These are phyloP conservation scores for Cerioporus squamosus DNA, from an alignment of 1,284 basidiomycete genomes.

Conservation along the genomic window DNA sequence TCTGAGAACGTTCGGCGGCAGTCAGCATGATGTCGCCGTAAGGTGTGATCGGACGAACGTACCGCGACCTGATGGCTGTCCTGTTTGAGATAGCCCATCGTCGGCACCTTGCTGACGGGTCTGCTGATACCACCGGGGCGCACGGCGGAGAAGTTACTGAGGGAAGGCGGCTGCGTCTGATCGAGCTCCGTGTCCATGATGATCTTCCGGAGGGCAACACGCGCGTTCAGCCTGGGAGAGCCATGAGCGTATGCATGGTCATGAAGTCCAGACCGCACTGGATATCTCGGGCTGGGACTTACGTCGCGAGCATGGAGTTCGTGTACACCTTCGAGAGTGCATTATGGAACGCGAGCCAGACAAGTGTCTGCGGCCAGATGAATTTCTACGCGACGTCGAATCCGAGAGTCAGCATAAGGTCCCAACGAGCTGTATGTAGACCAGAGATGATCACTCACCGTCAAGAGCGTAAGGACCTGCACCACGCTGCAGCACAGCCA, in stretches of 20 bases:
- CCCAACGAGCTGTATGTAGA: no score
- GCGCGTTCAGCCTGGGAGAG: constrained; percentile 16
- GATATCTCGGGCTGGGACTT: not conserved
- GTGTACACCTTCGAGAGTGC: constrained; percentile 20
- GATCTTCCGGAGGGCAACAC: constrained; percentile 14
- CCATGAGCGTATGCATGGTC: no score
- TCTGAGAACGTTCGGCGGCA: not conserved
- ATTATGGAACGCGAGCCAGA: constrained; percentile 25
- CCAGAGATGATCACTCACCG: constrained; percentile 1
- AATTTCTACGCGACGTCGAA: constrained; percentile 9
- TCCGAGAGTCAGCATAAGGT: no score
- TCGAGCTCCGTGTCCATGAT: constrained; percentile 8
- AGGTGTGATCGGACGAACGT: not conserved
- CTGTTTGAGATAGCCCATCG: not conserved
- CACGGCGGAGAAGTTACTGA: constrained; percentile 1
- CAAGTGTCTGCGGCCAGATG: constrained; percentile 13
- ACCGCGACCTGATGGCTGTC: constrained; percentile 4
- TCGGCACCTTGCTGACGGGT: not conserved
- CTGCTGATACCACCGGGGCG: not conserved
- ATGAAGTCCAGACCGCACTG: no score
- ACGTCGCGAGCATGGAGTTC: constrained; percentile 25
- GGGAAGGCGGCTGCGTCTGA: not conserved
- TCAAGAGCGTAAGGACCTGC: constrained; percentile 16
- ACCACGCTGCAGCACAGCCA: constrained; percentile 2
- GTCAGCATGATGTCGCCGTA: not conserved